Percentiles rank a stretch among this genome's conserved stretches.
phyloP scores from a whole-genome alignment of 2,329 filamentous ascomycete genomes.

The Bipolaris cookei region DNA sequence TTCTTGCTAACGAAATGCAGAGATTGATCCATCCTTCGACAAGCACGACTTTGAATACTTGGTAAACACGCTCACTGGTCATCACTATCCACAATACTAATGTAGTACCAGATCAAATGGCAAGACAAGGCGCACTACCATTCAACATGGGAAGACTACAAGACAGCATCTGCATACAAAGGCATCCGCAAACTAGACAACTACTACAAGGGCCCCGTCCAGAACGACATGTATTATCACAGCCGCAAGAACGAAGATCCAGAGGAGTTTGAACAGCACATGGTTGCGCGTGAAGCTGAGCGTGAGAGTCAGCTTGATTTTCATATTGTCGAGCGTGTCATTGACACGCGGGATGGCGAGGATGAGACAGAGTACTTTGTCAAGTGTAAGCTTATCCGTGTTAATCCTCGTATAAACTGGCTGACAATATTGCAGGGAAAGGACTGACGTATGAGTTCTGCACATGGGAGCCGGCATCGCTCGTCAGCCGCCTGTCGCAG shows the following conservation, averaged over 20 bases:
- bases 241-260: conserved; percentile 65
- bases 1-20: conserved; percentile 35
- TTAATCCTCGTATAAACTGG: conserved; percentile 19
- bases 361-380: conserved; percentile 87
- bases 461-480: conserved; percentile 84
- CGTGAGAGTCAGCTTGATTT: conserved; percentile 88
- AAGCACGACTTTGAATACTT: conserved; percentile 87
- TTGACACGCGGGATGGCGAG: conserved; percentile 80
- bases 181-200: conserved; percentile 92
- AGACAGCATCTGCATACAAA: conserved; percentile 75
- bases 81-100: conserved; percentile 18
- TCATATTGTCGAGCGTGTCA: conserved; percentile 90
- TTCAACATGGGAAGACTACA: conserved; percentile 89
- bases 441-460: conserved; percentile 90
- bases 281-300: conserved; percentile 90
- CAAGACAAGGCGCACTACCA: conserved; percentile 94
- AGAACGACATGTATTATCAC: conserved; percentile 75
- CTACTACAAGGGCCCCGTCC: conserved; percentile 84
- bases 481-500: conserved; percentile 80
- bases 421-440: conserved; percentile 62
- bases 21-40: conserved; percentile 43
- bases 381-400: conserved; percentile 69
- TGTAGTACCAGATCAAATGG: conserved; percentile 79
- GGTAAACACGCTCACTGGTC: conserved; percentile 48
- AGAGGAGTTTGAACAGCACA: conserved; percentile 91